phyloP scores from a whole-genome alignment of 176 grass and related monocot species.

The Oryza punctata region DNA sequence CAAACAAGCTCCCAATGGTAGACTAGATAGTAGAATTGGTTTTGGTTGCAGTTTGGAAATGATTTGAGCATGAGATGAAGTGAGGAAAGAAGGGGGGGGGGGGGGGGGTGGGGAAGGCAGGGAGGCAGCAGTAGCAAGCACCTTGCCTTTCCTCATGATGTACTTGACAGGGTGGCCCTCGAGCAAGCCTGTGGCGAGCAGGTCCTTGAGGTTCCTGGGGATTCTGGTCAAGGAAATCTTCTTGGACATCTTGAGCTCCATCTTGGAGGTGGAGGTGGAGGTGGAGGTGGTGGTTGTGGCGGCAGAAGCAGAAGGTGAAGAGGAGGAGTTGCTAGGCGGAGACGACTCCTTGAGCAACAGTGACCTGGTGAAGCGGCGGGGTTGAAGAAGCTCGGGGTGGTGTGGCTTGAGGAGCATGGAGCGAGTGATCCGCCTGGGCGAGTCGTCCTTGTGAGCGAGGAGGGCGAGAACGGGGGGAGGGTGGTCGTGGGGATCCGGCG shows the following conservation, averaged over 20 bases:
- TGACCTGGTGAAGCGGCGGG: conserved; percentile 67
- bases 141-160: conserved; percentile 70
- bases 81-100: too few relatives aligned
- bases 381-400: neutral
- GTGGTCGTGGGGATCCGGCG: neutral
- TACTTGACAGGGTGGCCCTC: conserved; percentile 90
- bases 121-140: too few relatives aligned
- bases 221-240: neutral
- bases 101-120: too few relatives aligned
- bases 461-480: conserved; percentile 23
- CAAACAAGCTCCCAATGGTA: conserved; percentile 1
- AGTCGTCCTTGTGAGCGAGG: neutral
- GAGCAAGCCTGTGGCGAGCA: conserved; percentile 82
- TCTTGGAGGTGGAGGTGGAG: neutral
- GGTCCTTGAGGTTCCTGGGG: conserved; percentile 68
- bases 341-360: conserved; percentile 47
- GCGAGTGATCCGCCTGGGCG: conserved; percentile 52
- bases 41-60: neutral
- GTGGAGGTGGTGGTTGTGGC: too few relatives aligned
- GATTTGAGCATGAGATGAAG: neutral
- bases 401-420: conserved; percentile 33
- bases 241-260: conserved; percentile 11
- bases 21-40: neutral
- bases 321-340: conserved; percentile 35
- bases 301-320: conserved; percentile 2